Percentiles rank a stretch among this genome's conserved stretches.
These are phyloP conservation scores for Cadophora sp. DNA, from an alignment of 2,329 filamentous ascomycete genomes.

Conservation along the genomic window DNA sequence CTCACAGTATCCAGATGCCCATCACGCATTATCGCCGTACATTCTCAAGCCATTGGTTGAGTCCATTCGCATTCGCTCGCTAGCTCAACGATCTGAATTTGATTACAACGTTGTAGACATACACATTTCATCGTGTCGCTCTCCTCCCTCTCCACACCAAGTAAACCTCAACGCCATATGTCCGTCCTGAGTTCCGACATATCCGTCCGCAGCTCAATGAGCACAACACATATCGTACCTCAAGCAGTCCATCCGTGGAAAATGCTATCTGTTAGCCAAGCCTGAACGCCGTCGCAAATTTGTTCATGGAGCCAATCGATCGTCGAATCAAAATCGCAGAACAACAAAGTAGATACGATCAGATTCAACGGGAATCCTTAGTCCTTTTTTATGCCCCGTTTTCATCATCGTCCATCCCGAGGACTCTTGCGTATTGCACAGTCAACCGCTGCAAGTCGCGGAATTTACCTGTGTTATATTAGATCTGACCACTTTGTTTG, in stretches of 20 bases:
- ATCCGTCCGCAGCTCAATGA: neutral
- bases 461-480: constrained; percentile 75
- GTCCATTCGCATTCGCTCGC: neutral
- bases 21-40: neutral
- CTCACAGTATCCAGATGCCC: neutral
- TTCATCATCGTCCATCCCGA: constrained; percentile 60
- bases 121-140: constrained; percentile 9
- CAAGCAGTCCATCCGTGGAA: neutral
- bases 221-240: neutral
- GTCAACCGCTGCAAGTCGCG: constrained; percentile 92
- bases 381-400: constrained; percentile 27
- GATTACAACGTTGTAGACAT: constrained; percentile 19
- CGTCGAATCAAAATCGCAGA: neutral
- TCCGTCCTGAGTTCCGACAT: neutral
- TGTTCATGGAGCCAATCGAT: constrained; percentile 14
- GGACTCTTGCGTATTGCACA: constrained; percentile 90
- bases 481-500: constrained; percentile 18
- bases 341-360: neutral
- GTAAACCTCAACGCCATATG: constrained; percentile 15
- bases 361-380: neutral
- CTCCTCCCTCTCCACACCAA: neutral
- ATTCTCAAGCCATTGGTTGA: neutral
- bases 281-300: constrained; percentile 37
- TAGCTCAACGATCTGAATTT: neutral
- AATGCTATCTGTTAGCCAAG: neutral